A percentile compares a stretch with the other conserved stretches of the same genome.
Evolutionary conservation across 805 yeast species (phyloP).

Genomic region (Candida taoyuanica): DNA sequence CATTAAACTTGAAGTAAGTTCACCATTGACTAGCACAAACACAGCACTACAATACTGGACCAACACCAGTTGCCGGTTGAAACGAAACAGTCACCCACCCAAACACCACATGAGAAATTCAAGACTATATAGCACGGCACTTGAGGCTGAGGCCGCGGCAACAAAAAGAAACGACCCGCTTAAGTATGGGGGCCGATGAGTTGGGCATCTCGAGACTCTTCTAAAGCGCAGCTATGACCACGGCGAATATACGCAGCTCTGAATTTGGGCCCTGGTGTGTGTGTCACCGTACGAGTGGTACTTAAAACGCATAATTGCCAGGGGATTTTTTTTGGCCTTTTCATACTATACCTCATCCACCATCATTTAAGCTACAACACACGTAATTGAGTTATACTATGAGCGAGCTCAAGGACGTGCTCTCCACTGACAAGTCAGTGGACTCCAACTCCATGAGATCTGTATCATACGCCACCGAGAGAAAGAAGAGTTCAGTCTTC

Average conservation of each 20-base stretch:
- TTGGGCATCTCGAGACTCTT: no score
- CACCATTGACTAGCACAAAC: no score
- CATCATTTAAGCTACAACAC: not conserved
- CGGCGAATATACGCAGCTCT: no score
- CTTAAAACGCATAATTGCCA: no score
- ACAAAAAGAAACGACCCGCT: conserved; percentile 8
- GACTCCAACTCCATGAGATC: conserved; percentile 4
- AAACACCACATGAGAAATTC: not conserved
- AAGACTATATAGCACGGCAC: no score
- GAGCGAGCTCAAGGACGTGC: not conserved
- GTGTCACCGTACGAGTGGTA: not conserved
- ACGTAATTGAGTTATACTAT: not conserved
- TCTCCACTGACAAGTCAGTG: conserved; percentile 5
- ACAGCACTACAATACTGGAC: no score
- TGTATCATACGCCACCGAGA: conserved; percentile 4
- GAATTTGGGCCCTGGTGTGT: not conserved
- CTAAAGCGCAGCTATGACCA: no score
- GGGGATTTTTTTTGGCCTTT: no score
- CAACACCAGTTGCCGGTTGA: not conserved
- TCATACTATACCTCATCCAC: not conserved
- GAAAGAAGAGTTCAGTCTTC: conserved; percentile 1
- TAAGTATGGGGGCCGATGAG: no score
- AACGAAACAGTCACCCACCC: not conserved
- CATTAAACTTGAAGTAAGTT: no score
- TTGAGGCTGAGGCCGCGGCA: conserved; percentile 5